Evolutionary conservation across 768 basidiomycete species (phyloP).

Genomic region (Suillus americanus): DNA sequence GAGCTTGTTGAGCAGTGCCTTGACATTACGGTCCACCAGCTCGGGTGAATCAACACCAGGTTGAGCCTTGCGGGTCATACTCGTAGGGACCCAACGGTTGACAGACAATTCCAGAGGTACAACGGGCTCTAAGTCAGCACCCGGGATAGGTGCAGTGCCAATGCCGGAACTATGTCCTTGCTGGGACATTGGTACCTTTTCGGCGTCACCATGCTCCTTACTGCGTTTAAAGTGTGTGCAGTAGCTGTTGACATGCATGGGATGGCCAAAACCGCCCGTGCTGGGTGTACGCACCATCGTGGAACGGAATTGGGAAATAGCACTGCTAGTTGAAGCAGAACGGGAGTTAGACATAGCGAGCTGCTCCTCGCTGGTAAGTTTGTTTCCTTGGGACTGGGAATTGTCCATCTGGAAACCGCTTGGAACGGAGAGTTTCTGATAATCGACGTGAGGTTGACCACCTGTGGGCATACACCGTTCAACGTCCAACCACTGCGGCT

Average conservation of each 20-base stretch:
- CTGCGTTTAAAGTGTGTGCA: conserved; percentile 83
- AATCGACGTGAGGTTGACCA: too few species aligned
- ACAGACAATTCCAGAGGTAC: too few species aligned
- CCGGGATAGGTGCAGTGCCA: conserved; percentile 27
- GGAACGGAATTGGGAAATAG: conserved; percentile 51
- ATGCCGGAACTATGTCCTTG: conserved; percentile 40
- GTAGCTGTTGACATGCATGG: conserved; percentile 27
- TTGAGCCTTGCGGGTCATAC: too few species aligned
- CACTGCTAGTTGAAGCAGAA: conserved; percentile 53
- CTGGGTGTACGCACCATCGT: conserved; percentile 40
- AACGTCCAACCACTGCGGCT: conserved; percentile 8
- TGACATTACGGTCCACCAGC: too few species aligned
- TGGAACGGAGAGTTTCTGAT: conserved; percentile 29
- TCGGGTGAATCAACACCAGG: too few species aligned
- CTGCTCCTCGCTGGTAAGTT: conserved; percentile 71
- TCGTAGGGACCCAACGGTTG: too few species aligned
- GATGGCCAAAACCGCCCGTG: conserved; percentile 55
- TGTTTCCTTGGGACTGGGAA: conserved; percentile 52
- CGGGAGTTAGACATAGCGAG: conserved; percentile 43
- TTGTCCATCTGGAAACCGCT: conserved; percentile 58
- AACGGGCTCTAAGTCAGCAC: too few species aligned
- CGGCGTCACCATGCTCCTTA: conserved; percentile 61
- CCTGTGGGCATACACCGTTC: conserved; percentile 6
- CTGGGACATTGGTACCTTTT: conserved; percentile 38
- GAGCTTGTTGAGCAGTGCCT: too few species aligned